Evolutionary conservation across 2,329 filamentous ascomycete species (phyloP).

Genomic region (Diatrype stigma): DNA sequence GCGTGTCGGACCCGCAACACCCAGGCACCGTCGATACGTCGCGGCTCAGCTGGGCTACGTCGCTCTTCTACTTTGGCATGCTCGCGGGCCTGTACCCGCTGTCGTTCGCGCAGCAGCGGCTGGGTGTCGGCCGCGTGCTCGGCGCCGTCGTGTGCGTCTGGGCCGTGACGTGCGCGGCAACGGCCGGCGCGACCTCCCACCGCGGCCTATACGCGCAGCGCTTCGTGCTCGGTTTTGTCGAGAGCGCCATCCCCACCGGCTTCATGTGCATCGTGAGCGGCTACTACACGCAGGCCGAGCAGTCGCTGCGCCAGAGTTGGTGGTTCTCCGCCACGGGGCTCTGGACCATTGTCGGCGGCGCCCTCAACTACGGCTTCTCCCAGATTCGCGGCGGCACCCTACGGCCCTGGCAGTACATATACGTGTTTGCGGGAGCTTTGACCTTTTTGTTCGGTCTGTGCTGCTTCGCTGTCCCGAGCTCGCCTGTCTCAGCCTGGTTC

Average conservation of each 20-base stretch:
- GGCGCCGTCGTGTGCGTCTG: slow-evolving; percentile 61
- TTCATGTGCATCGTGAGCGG: slow-evolving; percentile 62
- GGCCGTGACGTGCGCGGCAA: slow-evolving; percentile 64
- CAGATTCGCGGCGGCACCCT: slow-evolving; percentile 53
- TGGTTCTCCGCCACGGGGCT: slow-evolving; percentile 61
- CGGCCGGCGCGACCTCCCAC: slow-evolving; percentile 61
- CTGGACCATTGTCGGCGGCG: slow-evolving; percentile 60
- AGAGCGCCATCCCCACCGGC: slow-evolving; percentile 60
- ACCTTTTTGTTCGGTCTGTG: slow-evolving; percentile 61
- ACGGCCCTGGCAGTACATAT: slow-evolving; percentile 67
- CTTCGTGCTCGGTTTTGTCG: slow-evolving; percentile 60
- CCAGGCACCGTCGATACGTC: slow-evolving; percentile 61
- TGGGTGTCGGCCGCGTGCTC: slow-evolving; percentile 60
- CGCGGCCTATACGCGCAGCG: slow-evolving; percentile 62
- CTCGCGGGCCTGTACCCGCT: slow-evolving; percentile 70
- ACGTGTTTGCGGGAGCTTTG: slow-evolving; percentile 58
- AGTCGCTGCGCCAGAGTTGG: slow-evolving; percentile 60
- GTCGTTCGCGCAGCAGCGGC: slow-evolving; percentile 66
- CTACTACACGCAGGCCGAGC: slow-evolving; percentile 63
- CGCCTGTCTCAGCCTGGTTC: slow-evolving; percentile 66
- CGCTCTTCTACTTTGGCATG: slow-evolving; percentile 78
- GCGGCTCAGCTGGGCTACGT: slow-evolving; percentile 71
- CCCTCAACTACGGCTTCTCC: slow-evolving; percentile 64
- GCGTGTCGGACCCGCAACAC: slow-evolving; percentile 39
- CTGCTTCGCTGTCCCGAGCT: slow-evolving; percentile 64